A percentile compares a stretch with the other conserved stretches of the same genome.
phyloP scores from a whole-genome alignment of 768 basidiomycete species.

The Boletus tylopilopsis region DNA sequence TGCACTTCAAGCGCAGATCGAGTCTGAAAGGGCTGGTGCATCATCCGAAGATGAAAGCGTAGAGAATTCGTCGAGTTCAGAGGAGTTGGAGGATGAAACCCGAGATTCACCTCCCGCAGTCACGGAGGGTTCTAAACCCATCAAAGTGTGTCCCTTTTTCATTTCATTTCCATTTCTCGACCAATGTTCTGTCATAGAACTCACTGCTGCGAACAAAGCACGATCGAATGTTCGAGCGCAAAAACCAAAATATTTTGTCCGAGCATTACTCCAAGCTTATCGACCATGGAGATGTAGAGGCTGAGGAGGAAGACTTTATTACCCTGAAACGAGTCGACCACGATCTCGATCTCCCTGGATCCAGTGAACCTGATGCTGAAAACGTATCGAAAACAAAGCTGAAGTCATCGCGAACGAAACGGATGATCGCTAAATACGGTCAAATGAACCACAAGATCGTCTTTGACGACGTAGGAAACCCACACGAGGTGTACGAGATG shows the following conservation, averaged over 20 bases:
- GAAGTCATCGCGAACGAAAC: conserved; percentile 71
- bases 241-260: conserved; percentile 90
- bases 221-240: conserved; percentile 96
- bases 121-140: conserved; percentile 22
- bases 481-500: conserved; percentile 83
- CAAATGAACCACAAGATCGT: conserved; percentile 69
- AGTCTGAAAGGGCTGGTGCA: conserved; percentile 16
- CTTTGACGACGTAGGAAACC: conserved; percentile 85
- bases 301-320: conserved; percentile 79
- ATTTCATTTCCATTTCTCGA: not conserved
- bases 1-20: conserved; percentile 30
- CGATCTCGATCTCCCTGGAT: conserved; percentile 57
- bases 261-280: conserved; percentile 88
- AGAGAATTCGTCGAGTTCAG: conserved; percentile 17
- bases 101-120: not conserved
- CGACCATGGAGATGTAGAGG: conserved; percentile 52
- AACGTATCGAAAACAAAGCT: conserved; percentile 86
- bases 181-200: conserved; percentile 22
- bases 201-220: conserved; percentile 85
- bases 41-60: conserved; percentile 19
- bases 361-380: conserved; percentile 34
- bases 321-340: conserved; percentile 92
- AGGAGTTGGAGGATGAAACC: conserved; percentile 25
- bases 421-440: conserved; percentile 58
- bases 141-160: conserved; percentile 38